These are phyloP conservation scores for Podospora didyma DNA, from an alignment of 495 filamentous ascomycete species.

Conservation along the genomic window DNA sequence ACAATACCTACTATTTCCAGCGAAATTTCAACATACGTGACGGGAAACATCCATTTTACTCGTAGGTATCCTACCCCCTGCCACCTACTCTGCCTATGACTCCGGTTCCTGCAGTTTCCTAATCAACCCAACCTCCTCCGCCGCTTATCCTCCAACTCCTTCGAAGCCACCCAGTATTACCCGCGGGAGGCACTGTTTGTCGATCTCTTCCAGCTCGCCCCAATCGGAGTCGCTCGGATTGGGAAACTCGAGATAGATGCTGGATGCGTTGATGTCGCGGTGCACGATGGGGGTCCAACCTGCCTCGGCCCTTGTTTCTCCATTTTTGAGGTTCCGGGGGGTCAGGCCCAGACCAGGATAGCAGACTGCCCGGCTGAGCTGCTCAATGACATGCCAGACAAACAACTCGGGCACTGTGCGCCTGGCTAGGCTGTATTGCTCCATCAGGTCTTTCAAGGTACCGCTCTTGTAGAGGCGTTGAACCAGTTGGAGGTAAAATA, in stretches of 20 bases:
- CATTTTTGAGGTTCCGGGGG: background rate
- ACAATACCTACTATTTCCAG: too few species aligned
- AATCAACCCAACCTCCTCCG: background rate
- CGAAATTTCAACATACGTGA: too few species aligned
- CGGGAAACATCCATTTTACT: too few species aligned
- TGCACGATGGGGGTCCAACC: background rate
- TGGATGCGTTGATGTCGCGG: background rate
- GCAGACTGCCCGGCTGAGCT: conserved; percentile 10
- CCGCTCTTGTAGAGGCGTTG: too few species aligned
- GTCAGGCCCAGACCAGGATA: conserved; percentile 6
- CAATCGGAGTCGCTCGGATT: background rate
- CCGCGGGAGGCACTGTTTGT: conserved; percentile 3
- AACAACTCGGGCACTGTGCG: conserved; percentile 14
- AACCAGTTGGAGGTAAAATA: too few species aligned
- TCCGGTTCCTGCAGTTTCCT: background rate
- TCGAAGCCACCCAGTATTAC: conserved; percentile 5
- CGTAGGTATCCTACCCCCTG: too few species aligned
- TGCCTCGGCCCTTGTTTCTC: background rate
- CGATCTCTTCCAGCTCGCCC: background rate
- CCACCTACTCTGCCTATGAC: too few species aligned
- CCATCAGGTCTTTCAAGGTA: too few species aligned
- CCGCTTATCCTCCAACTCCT: background rate
- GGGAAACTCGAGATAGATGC: background rate
- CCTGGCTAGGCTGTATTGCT: too few species aligned
- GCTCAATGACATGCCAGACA: conserved; percentile 15